Evolutionary conservation across 352 stramenopile species (phyloP), one percentile per base, ranked within the genome.

Genomic region (Globisporangium ultimum): DNA sequence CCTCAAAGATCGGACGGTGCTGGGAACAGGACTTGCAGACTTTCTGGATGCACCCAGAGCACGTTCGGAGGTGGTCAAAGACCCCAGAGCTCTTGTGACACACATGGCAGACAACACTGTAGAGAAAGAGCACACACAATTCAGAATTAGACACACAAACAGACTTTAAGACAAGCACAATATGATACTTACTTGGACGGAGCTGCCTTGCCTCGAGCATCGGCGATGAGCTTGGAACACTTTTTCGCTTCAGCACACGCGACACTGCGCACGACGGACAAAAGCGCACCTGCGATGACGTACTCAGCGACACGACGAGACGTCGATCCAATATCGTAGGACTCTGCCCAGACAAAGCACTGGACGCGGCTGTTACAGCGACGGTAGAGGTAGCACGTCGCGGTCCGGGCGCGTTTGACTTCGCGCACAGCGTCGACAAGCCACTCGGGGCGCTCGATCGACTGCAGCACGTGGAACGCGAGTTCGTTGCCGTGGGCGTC

Each of bases 211-310:
- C 42, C 13, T 12, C 21, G 66, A 0, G 63, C 60, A 18, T 71
- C 61, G 36, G 68, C 67, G 54, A 80, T 78, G 22, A 79, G 49
- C 42, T 68, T 48, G 10, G 70, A 78, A 20, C 66, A 71, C 48
- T 74, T 76, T 49, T 80, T 80, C 10, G 75, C 72, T 13, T 72
- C 70, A 0, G 75, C 70, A 21, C 72, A 78, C 38, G 70, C 66
- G 15, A 69, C 63, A n/a, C 54, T 63, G 24, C 67, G 57, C 15
- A 71, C 67, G 40, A 82, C 75, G 32, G 64, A 75, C 20, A 82
- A 43, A 2, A 75, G 54, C 17, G 60, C 57, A 0, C 75, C 70
- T 0, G 72, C 75, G 13, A 78, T 60, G n/a, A 72, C 68, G 61
- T 78, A 80, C 55, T 80, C 72, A 15, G 67, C 75, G 7, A 82